Evolutionary conservation across 2,329 filamentous ascomycete species (phyloP), one percentile per base, ranked within the genome.

Genomic region (Aspergillus thermomutatus): DNA sequence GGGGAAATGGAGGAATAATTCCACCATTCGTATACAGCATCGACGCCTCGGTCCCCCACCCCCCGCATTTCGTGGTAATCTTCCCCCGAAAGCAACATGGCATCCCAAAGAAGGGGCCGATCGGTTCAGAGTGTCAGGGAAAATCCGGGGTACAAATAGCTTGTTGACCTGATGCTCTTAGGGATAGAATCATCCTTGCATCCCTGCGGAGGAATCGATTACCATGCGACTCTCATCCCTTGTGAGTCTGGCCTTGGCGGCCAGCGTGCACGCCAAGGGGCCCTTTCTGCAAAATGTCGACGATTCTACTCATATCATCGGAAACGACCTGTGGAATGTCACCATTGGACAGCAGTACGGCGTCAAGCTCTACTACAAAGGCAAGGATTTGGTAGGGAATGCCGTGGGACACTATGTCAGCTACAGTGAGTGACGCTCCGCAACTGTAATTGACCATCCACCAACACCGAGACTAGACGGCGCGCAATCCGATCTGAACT

Each of bases 401-500:
- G 76, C 77, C 0, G 67, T 69, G 3, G 76, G 77, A 3, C 76
- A 78, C 58, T 79, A 79, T 57, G 76, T 78, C 49, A 77, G 75
- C 61, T 78, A 78, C 60, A 76, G 76, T 78, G 66, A 40, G 69
- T 67, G 10, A 37, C 5, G 0, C 7, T 37, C 31, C 7, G 14
- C 4, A 21, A 28, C 41, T 3, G 6, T 31, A 9, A 17, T 23
- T 27, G 34, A 11, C 26, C 10, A 14, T 28, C n/a, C 1, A 45
- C 28, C 48, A 27, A n/a, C 23, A 6, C 14, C n/a, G 17, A 41
- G 17, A 17, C 28, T n/a, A 81, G 79, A 80, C 55, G 80, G 79
- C 26, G 78, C 77, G 7, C 74, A 71, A 23, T 77, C 73, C 34
- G 73, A 82, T 57, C 67, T 82, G 5, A 74, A 70, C 31, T 82